Conservation (phyloP, 2,329 filamentous ascomycete genomes). For the Uncinocarpus reesii region DNA sequence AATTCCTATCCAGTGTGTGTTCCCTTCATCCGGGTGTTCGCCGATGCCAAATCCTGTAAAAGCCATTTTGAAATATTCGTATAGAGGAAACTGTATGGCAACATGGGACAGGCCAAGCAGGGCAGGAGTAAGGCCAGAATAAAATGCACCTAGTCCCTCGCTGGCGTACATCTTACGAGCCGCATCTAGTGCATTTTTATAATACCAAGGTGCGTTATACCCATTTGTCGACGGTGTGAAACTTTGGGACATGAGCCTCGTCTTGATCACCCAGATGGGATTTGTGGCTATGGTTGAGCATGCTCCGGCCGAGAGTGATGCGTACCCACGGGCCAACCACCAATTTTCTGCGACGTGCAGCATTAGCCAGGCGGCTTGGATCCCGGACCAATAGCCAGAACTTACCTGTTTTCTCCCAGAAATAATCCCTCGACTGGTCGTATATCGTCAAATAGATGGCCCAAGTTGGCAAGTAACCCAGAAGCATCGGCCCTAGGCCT, state of each 20-base stretch:
- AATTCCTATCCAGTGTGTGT: conserved; percentile 71
- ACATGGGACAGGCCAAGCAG: conserved; percentile 88
- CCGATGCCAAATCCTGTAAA: conserved; percentile 91
- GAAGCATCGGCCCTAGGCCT: conserved; percentile 82
- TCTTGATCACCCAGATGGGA: conserved; percentile 99
- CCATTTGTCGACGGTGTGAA: conserved; percentile 36
- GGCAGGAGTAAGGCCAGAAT: conserved; percentile 86
- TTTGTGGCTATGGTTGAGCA: conserved; percentile 93
- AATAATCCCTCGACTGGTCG: conserved; percentile 70
- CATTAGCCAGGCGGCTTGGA: conserved; percentile 9
- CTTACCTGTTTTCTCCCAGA: conserved; percentile 57
- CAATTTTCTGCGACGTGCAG: conserved; percentile 51
- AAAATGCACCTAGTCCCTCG: conserved; percentile 84
- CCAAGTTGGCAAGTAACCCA: conserved; percentile 96
- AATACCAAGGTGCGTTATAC: conserved; percentile 62
- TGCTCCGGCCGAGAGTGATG: conserved; percentile 79
- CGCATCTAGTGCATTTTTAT: conserved; percentile 78
- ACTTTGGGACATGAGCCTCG: conserved; percentile 88
- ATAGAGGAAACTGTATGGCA: conserved; percentile 91
- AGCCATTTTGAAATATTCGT: conserved; percentile 81
- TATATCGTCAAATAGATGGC: conserved; percentile 97
- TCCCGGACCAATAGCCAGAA: background rate
- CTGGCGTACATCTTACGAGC: conserved; percentile 90
- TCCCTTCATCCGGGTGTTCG: conserved; percentile 49
- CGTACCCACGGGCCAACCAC: conserved; percentile 72